Base-by-base conservation (phyloP, 208 protist genomes). In the Acanthamoeba lenticulata region DNA sequence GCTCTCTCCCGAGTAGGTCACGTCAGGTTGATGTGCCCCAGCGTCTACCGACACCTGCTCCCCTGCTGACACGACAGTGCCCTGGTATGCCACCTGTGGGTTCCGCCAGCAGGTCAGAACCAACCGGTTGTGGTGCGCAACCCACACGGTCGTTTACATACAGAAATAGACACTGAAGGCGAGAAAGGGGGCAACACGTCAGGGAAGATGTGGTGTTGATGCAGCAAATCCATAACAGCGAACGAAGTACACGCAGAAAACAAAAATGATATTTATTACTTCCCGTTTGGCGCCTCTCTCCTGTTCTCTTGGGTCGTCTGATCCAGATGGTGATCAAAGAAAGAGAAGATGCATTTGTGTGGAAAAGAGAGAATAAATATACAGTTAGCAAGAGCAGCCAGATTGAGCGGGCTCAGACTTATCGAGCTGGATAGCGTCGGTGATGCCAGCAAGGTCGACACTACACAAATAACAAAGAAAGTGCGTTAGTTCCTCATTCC, bases 331-430 rank as follows among this genome's bases (percentile, higher is more conserved):
- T 69, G 62, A 36, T 34, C 49, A 69, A n/a, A 36, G 60, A 2
- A 3, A 69, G 15, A 29, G 55, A 62, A 62, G 55, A 62, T 27
- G 55, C 24, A 27, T 55, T 55, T 62, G n/a, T n/a, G n/a, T n/a
- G n/a, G n/a, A n/a, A n/a, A n/a, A n/a, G n/a, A n/a, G 19, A 57
- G 38, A 36, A 93, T 65, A 79, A 83, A 93, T 72, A 79, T 93
- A 83, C 72, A 83, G 36, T 79, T 52, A 93, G 62, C 89, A 93
- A 0, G 38, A 32, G 40, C 89, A 93, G 34, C 89, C 89, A 38
- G 27, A 45, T 17, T 21, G 60, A 7, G 40, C 24, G 27, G 38
- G 38, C 36, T 93, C 89, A 7, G 89, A 34, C 89, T 93, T 93
- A 60, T 93, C 89, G 89, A 93, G 27, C 24, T 45, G 38, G n/a